phyloP scores from a whole-genome alignment of 345 rosid genomes.

The Psidium guajava region DNA sequence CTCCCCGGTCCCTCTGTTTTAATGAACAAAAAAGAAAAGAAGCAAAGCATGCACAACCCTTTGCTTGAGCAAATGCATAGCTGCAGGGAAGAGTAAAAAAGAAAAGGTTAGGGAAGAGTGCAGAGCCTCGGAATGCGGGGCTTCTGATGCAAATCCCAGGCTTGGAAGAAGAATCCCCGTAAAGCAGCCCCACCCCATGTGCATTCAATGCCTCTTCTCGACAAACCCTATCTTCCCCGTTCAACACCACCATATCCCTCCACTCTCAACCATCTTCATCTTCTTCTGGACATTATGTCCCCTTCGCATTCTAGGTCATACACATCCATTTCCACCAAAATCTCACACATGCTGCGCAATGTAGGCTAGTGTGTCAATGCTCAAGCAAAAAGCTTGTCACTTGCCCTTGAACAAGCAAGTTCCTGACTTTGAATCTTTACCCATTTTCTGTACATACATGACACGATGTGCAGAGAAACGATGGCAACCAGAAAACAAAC shows the following conservation, averaged over 20 bases:
- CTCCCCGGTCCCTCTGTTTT: neutral
- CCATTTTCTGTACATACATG: neutral
- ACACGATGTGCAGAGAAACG: neutral
- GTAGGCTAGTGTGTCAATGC: neutral
- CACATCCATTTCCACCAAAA: neutral
- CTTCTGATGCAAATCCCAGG: neutral
- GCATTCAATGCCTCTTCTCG: slow-evolving; percentile 17
- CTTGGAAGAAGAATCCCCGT: slow-evolving; percentile 5
- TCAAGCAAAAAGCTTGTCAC: neutral
- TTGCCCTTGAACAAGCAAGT: neutral
- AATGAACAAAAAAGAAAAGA: neutral
- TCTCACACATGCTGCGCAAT: neutral
- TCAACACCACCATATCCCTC: neutral
- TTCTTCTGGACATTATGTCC: neutral
- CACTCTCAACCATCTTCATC: neutral
- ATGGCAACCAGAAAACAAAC: neutral
- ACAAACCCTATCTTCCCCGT: slow-evolving; percentile 4
- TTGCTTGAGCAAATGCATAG: neutral
- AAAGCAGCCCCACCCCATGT: neutral
- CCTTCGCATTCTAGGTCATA: neutral
- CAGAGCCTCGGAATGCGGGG: neutral
- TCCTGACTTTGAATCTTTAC: neutral
- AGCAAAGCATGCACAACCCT: neutral
- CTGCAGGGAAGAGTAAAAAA: neutral
- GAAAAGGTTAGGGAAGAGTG: neutral